phyloP scores from a whole-genome alignment of 371 early-diverging fungal species.

The Homolaphlyctis polyrhiza region DNA sequence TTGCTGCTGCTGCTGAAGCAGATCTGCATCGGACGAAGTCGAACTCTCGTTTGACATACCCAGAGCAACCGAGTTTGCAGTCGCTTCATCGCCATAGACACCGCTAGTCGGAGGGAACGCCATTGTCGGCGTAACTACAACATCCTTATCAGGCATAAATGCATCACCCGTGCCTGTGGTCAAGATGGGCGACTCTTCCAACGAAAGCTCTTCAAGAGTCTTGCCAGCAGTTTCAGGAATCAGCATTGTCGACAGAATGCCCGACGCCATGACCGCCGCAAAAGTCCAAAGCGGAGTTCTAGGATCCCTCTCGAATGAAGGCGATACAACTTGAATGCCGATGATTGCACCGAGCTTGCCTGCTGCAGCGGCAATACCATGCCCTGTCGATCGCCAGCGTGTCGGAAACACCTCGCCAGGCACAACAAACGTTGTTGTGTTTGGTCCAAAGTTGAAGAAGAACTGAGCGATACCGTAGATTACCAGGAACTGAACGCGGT shows the following conservation, averaged over 20 bases:
- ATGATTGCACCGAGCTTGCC: constrained; percentile 82
- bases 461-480: constrained; percentile 74
- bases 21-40: too few relatives aligned
- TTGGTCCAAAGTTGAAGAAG: constrained; percentile 91
- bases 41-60: too few relatives aligned
- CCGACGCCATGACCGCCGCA: constrained; percentile 25
- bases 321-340: constrained; percentile 30
- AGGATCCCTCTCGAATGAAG: constrained; percentile 17
- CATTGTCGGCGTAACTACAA: too few relatives aligned
- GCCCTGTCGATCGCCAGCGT: constrained; percentile 75
- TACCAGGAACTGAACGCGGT: constrained; percentile 59
- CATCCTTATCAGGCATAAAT: too few relatives aligned
- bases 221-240: constrained; percentile 74
- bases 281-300: constrained; percentile 16
- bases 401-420: constrained; percentile 88
- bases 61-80: too few relatives aligned
- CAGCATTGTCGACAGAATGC: constrained; percentile 42
- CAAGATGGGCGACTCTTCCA: constrained; percentile 3
- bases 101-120: too few relatives aligned
- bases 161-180: too few relatives aligned
- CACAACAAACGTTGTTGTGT: constrained; percentile 81
- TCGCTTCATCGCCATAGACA: too few relatives aligned
- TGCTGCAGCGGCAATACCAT: constrained; percentile 84
- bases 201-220: constrained; percentile 55
- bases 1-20: too few relatives aligned